Conservation (phyloP, 768 basidiomycete species). For the Lyophyllum decastes region DNA sequence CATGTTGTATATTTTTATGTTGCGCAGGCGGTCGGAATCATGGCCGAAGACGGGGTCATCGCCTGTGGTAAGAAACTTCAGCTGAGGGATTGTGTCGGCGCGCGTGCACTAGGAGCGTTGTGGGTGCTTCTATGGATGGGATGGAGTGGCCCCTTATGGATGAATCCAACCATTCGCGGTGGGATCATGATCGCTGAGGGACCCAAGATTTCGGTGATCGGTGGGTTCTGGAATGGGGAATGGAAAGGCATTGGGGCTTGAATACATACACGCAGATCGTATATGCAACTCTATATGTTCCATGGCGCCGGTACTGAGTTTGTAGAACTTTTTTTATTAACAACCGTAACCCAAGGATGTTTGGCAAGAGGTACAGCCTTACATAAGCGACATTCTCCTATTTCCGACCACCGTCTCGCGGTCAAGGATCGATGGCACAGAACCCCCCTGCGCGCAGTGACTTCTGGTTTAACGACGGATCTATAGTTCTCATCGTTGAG, state of each 20-base stretch:
- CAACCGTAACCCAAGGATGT: no score
- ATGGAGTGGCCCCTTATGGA: neutral
- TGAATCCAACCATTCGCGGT: neutral
- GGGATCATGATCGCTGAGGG: neutral
- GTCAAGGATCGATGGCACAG: neutral
- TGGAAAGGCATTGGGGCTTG: no score
- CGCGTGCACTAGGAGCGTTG: neutral
- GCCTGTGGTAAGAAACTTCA: neutral
- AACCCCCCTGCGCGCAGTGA: slow-evolving; percentile 15
- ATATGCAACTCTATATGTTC: no score
- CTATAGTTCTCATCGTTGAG: slow-evolving; percentile 37
- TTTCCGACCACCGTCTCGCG: neutral
- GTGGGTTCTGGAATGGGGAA: neutral
- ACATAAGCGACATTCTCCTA: neutral
- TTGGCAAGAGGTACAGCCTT: no score
- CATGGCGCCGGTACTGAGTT: no score
- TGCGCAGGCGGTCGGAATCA: neutral
- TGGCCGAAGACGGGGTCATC: neutral
- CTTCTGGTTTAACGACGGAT: slow-evolving; percentile 42
- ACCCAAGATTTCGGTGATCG: neutral
- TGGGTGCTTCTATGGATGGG: neutral
- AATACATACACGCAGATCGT: no score
- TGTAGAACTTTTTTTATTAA: no score
- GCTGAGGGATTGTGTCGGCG: neutral
- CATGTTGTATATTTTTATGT: neutral